These are phyloP conservation scores for Posidonia australis DNA, from an alignment of 106 monocot genomes.

Conservation along the genomic window DNA sequence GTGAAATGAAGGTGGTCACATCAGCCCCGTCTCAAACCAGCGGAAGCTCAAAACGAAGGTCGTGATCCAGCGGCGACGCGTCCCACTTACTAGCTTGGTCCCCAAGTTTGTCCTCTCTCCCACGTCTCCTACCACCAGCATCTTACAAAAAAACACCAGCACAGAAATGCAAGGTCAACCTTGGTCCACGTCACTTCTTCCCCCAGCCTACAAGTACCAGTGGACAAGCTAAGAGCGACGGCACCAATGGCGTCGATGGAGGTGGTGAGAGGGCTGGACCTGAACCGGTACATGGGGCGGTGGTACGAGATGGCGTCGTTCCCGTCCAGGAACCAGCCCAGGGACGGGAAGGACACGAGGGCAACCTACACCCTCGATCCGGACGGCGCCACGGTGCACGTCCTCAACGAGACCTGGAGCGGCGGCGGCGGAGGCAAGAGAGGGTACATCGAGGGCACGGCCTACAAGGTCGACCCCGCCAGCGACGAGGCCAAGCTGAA, in stretches of 20 bases:
- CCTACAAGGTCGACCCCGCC: conserved; percentile 44
- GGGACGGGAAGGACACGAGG: conserved; percentile 46
- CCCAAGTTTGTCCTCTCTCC: no score
- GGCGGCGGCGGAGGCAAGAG: conserved; percentile 58
- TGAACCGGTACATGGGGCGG: conserved; percentile 61
- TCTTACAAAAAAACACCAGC: no score
- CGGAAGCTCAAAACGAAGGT: no score
- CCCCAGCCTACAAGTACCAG: no score
- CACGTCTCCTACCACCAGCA: no score
- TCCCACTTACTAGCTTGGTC: no score
- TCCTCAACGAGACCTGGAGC: conserved; percentile 90
- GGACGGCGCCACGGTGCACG: conserved; percentile 54
- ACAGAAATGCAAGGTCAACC: no score
- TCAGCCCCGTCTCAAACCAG: no score
- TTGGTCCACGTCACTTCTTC: no score
- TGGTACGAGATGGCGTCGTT: conserved; percentile 92
- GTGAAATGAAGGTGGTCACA: no score
- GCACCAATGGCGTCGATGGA: conserved; percentile 18
- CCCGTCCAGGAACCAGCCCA: conserved; percentile 60
- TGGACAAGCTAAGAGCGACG: no score
- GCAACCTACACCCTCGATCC: conserved; percentile 65
- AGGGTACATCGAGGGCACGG: conserved; percentile 62
- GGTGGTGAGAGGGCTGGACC: conserved; percentile 43
- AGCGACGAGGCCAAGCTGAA: conserved; percentile 88
- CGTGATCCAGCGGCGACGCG: no score